A percentile compares a stretch with the other conserved stretches of the same genome.
phyloP scores from a whole-genome alignment of 2,329 filamentous ascomycete genomes.

The Catunica adiposa region DNA sequence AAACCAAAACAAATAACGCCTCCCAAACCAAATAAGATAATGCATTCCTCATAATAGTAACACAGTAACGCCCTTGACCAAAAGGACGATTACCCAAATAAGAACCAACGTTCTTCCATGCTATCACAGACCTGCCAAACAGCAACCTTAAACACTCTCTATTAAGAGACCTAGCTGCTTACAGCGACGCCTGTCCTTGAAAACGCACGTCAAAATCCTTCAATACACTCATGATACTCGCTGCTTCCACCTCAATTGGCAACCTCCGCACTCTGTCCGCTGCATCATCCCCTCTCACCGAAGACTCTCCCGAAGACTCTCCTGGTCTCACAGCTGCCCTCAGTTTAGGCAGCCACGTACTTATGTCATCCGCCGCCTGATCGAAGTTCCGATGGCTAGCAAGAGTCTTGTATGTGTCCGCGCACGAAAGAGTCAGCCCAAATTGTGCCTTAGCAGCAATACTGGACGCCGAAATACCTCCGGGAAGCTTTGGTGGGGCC shows the following conservation, averaged over 20 bases:
- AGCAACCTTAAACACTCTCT: background rate
- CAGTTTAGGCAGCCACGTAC: slow-evolving; percentile 60
- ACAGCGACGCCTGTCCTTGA: slow-evolving; percentile 19
- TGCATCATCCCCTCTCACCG: background rate
- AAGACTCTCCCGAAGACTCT: slow-evolving; percentile 16
- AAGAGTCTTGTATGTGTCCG: slow-evolving; percentile 63
- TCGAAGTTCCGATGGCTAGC: slow-evolving; percentile 63
- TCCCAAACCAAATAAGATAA: background rate
- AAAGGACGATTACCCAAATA: too few relatives aligned
- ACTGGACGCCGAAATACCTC: slow-evolving; percentile 7
- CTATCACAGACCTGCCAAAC: background rate
- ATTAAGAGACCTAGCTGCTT: too few relatives aligned
- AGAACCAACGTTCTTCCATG: background rate
- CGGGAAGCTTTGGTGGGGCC: slow-evolving; percentile 14
- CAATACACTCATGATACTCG: slow-evolving; percentile 72
- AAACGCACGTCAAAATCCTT: slow-evolving; percentile 68
- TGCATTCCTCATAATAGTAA: background rate
- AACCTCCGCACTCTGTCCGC: slow-evolving; percentile 24
- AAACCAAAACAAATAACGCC: too few relatives aligned
- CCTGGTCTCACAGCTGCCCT: slow-evolving; percentile 32
- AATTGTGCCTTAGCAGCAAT: slow-evolving; percentile 20
- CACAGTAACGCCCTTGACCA: background rate
- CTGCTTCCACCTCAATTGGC: slow-evolving; percentile 64
- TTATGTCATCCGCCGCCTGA: slow-evolving; percentile 54
- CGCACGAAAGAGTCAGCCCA: slow-evolving; percentile 50